Conservation (phyloP, 1,284 basidiomycete genomes). For the Anthracocystis setariae region DNA sequence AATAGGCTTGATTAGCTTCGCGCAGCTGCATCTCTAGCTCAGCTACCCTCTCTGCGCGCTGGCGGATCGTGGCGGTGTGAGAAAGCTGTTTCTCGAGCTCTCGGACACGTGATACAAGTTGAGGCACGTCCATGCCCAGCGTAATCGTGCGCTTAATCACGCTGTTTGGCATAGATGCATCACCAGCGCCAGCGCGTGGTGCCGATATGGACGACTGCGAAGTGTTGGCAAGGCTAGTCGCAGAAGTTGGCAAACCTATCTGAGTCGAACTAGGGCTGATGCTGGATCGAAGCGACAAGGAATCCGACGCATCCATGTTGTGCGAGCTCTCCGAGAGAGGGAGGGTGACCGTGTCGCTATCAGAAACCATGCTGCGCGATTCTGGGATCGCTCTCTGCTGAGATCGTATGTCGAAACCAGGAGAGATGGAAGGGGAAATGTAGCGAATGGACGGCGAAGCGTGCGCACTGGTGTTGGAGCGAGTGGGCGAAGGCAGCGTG, state of each 20-base stretch:
- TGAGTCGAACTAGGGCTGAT: constrained; percentile 36
- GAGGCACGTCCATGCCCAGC: constrained; percentile 51
- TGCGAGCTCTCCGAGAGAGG: constrained; percentile 13
- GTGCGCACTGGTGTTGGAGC: constrained; percentile 27
- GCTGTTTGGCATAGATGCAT: constrained; percentile 1
- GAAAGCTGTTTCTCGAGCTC: constrained; percentile 49
- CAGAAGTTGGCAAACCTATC: constrained; percentile 29
- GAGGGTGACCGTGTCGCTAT: constrained; percentile 3
- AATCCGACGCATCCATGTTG: constrained; percentile 12
- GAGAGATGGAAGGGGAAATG: constrained; percentile 30
- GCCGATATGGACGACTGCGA: constrained; percentile 16
- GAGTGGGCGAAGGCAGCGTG: constrained; percentile 30
- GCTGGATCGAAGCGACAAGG: constrained; percentile 27
- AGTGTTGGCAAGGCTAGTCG: constrained; percentile 18
- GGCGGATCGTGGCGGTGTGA: constrained; percentile 28
- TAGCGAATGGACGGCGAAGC: constrained; percentile 44
- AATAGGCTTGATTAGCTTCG: constrained; percentile 30
- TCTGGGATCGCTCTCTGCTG: constrained; percentile 8
- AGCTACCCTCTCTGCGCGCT: constrained; percentile 30
- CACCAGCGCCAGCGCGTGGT: not conserved
- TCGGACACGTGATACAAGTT: constrained; percentile 43
- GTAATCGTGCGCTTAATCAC: constrained; percentile 54
- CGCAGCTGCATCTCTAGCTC: constrained; percentile 46
- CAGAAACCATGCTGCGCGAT: constrained; percentile 4
- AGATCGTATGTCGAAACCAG: constrained; percentile 15